phyloP scores from a whole-genome alignment of 176 grass and related monocot genomes.

The Musa acuminata region DNA sequence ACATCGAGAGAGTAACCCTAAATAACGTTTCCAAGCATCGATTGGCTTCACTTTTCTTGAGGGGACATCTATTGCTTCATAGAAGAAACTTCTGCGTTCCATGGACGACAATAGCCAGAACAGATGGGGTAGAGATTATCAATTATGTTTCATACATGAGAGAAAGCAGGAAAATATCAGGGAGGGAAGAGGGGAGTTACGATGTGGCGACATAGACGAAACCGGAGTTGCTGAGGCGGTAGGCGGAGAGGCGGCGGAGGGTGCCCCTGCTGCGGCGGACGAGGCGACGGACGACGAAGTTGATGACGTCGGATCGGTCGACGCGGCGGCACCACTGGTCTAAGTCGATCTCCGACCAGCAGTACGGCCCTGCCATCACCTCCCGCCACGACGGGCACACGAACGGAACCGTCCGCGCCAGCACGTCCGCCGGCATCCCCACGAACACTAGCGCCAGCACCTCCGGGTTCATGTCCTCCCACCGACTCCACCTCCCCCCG shows the following conservation, averaged over 20 bases:
- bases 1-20: too few relatives aligned
- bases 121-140: too few relatives aligned
- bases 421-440: constrained; percentile 30
- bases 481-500: neutral
- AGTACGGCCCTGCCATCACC: constrained; percentile 26
- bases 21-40: too few relatives aligned
- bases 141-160: neutral
- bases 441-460: constrained; percentile 37
- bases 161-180: neutral
- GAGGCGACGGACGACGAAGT: constrained; percentile 35
- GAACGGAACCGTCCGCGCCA: constrained; percentile 34
- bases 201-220: constrained; percentile 28
- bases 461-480: constrained; percentile 42
- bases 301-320: constrained; percentile 31
- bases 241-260: constrained; percentile 41
- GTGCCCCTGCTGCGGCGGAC: constrained; percentile 31
- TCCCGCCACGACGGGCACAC: constrained; percentile 48
- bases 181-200: neutral
- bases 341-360: constrained; percentile 45
- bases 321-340: constrained; percentile 61
- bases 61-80: too few relatives aligned
- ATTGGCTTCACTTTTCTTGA: too few relatives aligned
- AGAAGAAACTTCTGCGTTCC: too few relatives aligned
- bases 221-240: constrained; percentile 32
- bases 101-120: too few relatives aligned